Base-by-base conservation (phyloP, 83 land plant species). In the Picea abies region DNA sequence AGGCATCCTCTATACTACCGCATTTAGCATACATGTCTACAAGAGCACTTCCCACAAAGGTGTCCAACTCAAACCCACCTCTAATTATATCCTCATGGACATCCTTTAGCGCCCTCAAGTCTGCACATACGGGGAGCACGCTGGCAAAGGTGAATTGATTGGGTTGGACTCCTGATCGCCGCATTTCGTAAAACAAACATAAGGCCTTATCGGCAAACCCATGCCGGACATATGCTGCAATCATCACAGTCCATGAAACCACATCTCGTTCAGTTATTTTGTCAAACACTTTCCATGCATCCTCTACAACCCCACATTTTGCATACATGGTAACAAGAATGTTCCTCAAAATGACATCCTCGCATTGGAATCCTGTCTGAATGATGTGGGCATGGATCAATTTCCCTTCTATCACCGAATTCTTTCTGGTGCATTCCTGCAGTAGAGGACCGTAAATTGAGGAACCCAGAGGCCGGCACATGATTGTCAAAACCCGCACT, bases 221-320 rank as follows among this genome's bases (percentile, higher is more conserved):
- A 62, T n/a, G 32, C 49, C 63, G 72, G 1, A 22, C 81, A 71
- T 52, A 82, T 17, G 73, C 66, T 4, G 83, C 32, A 17, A 84
- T 84, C 84, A 87, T 78, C 19, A 79, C 84, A 61, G 71, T 85
- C 90, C 87, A 88, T 37, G 85, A 81, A 83, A 79, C 78, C 37
- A 77, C 66, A 11, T 52, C 56, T 41, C 56, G n/a, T n/a, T 44
- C 44, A 61, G 62, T 32, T 71, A 88, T 83, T 77, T 75, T 79
- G 79, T 85, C 85, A 71, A 91, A 91, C 80, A 87, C 86, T 23
- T 47, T 26, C 35, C 60, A 10, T 7, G 79, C 79, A 66, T 81
- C 83, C 10, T 66, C 79, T 26, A 64, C 39, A 11, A 17, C 25
- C 23, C 79, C 83, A 44, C 29, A 69, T 20, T 2, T 72, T 0